Conservation (phyloP, 225 moss, liverwort and hornwort species). For the Straminergon stramineum region DNA sequence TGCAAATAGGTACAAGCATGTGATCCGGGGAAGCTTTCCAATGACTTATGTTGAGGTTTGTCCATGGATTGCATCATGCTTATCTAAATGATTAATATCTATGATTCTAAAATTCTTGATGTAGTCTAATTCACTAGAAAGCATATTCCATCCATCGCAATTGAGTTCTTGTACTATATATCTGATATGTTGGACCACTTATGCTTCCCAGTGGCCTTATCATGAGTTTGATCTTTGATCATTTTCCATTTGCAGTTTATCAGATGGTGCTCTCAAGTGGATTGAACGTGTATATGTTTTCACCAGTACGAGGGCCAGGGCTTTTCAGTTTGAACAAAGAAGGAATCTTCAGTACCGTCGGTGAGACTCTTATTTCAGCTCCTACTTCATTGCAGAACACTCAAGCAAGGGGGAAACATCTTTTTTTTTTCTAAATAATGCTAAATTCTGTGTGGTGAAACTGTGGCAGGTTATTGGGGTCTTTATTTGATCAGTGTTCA, state of each 20-base stretch:
- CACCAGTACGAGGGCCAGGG: slow-evolving; percentile 62
- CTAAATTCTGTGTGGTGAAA: slow-evolving; percentile 13
- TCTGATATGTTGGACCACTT: background rate
- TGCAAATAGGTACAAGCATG: background rate
- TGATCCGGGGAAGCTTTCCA: background rate
- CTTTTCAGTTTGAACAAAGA: slow-evolving; percentile 87
- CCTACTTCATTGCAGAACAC: background rate
- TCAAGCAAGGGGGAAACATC: background rate
- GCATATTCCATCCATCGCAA: background rate
- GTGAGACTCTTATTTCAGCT: slow-evolving; percentile 10
- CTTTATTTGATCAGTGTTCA: slow-evolving; percentile 91
- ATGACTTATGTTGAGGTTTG: background rate
- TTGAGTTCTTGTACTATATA: background rate
- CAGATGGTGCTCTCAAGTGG: slow-evolving; percentile 68
- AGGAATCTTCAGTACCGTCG: slow-evolving; percentile 76
- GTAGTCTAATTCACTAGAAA: background rate
- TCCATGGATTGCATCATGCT: background rate
- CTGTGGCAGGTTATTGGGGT: slow-evolving; percentile 84
- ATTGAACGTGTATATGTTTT: slow-evolving; percentile 71
- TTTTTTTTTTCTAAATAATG: background rate
- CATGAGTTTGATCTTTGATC: background rate
- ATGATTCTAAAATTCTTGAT: background rate
- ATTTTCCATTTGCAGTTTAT: slow-evolving; percentile 49
- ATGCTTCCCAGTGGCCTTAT: background rate
- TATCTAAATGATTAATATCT: background rate